These are phyloP conservation scores for Pseudogymnoascus sp. DNA, from an alignment of 2,329 filamentous ascomycete species.

Conservation along the genomic window DNA sequence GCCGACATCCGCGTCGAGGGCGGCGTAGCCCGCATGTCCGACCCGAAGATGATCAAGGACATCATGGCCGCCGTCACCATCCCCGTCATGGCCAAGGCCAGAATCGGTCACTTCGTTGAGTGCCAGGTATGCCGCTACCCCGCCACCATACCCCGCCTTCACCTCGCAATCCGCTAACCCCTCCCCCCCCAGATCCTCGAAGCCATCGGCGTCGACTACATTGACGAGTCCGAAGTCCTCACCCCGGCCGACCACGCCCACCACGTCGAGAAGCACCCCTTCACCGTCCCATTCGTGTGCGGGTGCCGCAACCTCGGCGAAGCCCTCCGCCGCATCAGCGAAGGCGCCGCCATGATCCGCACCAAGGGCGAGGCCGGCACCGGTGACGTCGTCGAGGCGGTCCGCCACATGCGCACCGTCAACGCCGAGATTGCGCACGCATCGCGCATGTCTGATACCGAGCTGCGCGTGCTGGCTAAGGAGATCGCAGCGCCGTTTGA, in stretches of 20 bases:
- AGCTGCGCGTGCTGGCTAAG: constrained; percentile 71
- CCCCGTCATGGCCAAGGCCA: constrained; percentile 97
- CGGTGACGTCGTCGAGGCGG: constrained; percentile 92
- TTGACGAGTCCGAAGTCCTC: constrained; percentile 95
- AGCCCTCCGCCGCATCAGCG: constrained; percentile 79
- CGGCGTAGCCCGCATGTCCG: constrained; percentile 94
- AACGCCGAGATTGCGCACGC: constrained; percentile 74
- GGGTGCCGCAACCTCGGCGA: constrained; percentile 92
- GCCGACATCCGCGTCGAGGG: constrained; percentile 90
- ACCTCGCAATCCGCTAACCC: not conserved
- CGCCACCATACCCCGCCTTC: not conserved
- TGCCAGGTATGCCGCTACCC: constrained; percentile 55
- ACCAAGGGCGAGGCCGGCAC: constrained; percentile 98
- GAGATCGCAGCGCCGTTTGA: constrained; percentile 72
- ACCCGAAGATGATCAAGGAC: constrained; percentile 87
- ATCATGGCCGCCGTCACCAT: constrained; percentile 95
- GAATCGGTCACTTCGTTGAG: constrained; percentile 96
- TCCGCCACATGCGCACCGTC: constrained; percentile 90
- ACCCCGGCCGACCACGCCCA: constrained; percentile 85
- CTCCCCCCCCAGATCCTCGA: constrained; percentile 66
- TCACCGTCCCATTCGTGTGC: constrained; percentile 86
- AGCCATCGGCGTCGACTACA: constrained; percentile 91
- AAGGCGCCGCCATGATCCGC: constrained; percentile 97
- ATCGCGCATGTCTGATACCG: constrained; percentile 55
- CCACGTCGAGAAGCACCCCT: constrained; percentile 85